Base-by-base conservation (phyloP, 352 stramenopile genomes). In the Pythium coloratum region DNA sequence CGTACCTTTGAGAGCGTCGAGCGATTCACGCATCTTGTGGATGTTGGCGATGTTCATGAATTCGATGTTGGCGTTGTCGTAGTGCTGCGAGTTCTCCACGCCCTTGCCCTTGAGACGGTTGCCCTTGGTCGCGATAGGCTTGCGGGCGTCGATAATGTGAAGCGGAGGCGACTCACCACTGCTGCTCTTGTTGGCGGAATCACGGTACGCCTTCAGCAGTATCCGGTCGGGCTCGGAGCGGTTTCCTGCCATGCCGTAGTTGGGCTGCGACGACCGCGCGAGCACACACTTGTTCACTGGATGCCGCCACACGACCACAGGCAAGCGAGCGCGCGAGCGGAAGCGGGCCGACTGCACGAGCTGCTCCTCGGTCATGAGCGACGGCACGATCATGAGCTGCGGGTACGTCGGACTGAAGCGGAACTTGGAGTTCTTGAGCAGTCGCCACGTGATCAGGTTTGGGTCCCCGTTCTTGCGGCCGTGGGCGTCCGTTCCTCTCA, bases 1-100 rank as follows among this genome's bases (percentile, higher is more conserved):
- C 81, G 50, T 67, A 93, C 84, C 71, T 63, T 92, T 88, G 3
- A 98, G 64, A 13, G 77, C 73, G 67, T 97, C 89, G 64, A 99
- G 86, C 0, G 92, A 96, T 70, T 99, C 93, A 55, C 97, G 95
- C 81, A 99, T 98, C 60, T 97, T 97, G 84, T 99, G 97, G 69
- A 99, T 99, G 74, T 99, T 99, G 16, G 91, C 95, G 70, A 99
- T 99, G 26, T 97, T 96, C 86, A 98, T 97, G 77, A 99, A 99
- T 60, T 98, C 93, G 51, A 99, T 90, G 2, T 90, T 96, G 12
- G 91, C 89, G 55, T 97, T 96, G 55, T 96, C 84, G 75, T 99
- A 99, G 73, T 98, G 90, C 68, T 96, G 93, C 16, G 92, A 97
- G 76, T 99, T 98, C 73, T 99, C 97, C 42, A 98, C 96, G 55